Evolutionary conservation across 176 grass and related monocot genomes (phyloP).

Genomic region (Cymbopogon citratus): DNA sequence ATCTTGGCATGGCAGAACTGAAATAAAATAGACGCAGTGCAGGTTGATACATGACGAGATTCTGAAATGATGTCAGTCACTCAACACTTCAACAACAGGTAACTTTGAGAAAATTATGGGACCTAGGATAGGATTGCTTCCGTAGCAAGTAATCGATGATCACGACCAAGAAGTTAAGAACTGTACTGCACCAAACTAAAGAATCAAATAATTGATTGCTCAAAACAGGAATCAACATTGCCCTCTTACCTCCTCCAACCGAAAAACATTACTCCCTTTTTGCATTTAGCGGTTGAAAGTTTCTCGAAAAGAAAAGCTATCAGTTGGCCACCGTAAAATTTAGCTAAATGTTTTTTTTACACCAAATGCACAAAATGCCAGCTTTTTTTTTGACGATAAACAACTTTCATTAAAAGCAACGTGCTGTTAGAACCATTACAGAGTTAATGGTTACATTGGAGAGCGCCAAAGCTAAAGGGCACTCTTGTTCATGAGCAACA

Average conservation of each 20-base stretch:
- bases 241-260: neutral
- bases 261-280: neutral
- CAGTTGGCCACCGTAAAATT: neutral
- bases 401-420: too few species aligned
- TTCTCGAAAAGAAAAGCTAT: neutral
- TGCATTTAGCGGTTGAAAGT: neutral
- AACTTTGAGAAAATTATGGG: slow-evolving; percentile 1
- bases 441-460: too few species aligned
- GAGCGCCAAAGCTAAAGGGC: too few species aligned
- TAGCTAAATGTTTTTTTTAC: neutral
- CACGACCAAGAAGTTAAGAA: neutral
- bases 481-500: too few species aligned
- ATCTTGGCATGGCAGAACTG: too few species aligned
- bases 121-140: neutral
- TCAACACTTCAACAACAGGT: neutral
- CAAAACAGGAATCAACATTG: neutral
- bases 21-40: too few species aligned
- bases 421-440: too few species aligned
- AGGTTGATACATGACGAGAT: neutral
- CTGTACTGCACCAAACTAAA: neutral
- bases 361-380: too few species aligned
- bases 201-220: neutral
- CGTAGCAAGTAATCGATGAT: slow-evolving; percentile 2
- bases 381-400: too few species aligned
- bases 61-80: slow-evolving; percentile 7